These are phyloP conservation scores for Sapria himalayana DNA, from an alignment of 345 rosid genomes.

Conservation along the genomic window DNA sequence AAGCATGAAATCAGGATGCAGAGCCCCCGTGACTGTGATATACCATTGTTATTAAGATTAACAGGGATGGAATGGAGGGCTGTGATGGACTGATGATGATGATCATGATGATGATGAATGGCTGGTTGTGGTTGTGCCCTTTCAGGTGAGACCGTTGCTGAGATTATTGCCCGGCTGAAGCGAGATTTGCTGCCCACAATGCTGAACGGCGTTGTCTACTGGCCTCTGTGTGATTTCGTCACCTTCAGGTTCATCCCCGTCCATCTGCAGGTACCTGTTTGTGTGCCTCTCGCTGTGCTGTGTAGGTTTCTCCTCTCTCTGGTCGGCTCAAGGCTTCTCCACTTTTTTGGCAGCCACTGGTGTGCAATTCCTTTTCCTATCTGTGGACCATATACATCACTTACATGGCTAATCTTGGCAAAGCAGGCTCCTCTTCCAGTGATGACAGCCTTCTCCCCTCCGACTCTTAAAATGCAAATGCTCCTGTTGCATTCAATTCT, in stretches of 20 bases:
- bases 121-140: too few relatives aligned
- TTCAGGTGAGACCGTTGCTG: conserved; percentile 44
- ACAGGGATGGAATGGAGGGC: too few relatives aligned
- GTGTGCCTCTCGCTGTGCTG: background rate
- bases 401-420: conserved; percentile 58
- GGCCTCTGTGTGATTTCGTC: conserved; percentile 84
- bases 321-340: background rate
- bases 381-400: conserved; percentile 82
- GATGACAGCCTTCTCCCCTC: too few relatives aligned
- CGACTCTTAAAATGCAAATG: too few relatives aligned
- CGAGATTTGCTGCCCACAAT: conserved; percentile 58
- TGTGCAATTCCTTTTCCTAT: conserved; percentile 82
- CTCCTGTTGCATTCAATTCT: too few relatives aligned
- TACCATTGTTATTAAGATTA: too few relatives aligned
- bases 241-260: conserved; percentile 65
- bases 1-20: too few relatives aligned
- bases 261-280: conserved; percentile 49
- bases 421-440: conserved; percentile 18
- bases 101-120: too few relatives aligned
- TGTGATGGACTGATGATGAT: too few relatives aligned
- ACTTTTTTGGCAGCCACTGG: conserved; percentile 42
- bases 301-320: background rate
- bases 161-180: conserved; percentile 48
- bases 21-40: too few relatives aligned
- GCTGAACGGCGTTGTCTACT: conserved; percentile 55